Percentiles rank a stretch among this genome's conserved stretches.
Conservation (phyloP, 2,329 filamentous ascomycete genomes). For the Penicillium sp. region DNA sequence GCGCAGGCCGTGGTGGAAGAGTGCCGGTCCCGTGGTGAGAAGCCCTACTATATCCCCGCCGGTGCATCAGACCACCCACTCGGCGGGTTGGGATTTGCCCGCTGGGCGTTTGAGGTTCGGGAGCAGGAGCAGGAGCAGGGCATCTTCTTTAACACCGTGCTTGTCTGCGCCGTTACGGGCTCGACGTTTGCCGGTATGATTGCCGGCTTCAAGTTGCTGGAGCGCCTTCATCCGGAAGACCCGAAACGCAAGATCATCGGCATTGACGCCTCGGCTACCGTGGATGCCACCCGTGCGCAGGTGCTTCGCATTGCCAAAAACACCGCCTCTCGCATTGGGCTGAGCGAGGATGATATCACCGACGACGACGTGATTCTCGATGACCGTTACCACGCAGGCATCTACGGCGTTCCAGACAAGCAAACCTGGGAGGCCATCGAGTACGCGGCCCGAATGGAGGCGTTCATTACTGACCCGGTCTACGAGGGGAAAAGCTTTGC, state of each 20-base stretch:
- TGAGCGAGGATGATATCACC: slow-evolving; percentile 59
- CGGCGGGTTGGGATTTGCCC: slow-evolving; percentile 67
- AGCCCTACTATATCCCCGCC: slow-evolving; percentile 70
- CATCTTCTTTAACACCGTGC: slow-evolving; percentile 64
- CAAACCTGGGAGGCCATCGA: slow-evolving; percentile 66
- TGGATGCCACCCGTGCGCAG: slow-evolving; percentile 62
- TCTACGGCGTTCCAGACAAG: slow-evolving; percentile 66
- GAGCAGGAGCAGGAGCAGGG: slow-evolving; percentile 61
- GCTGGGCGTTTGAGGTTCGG: slow-evolving; percentile 68
- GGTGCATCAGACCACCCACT: slow-evolving; percentile 69
- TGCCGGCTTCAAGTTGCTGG: slow-evolving; percentile 66
- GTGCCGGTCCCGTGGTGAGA: slow-evolving; percentile 53
- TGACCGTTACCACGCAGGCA: slow-evolving; percentile 63
- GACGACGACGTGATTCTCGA: slow-evolving; percentile 63
- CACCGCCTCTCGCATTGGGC: slow-evolving; percentile 63
- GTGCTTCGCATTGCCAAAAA: slow-evolving; percentile 64
- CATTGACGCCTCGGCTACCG: slow-evolving; percentile 63
- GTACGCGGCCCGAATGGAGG: slow-evolving; percentile 66
- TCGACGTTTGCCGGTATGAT: slow-evolving; percentile 70
- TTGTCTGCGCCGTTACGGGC: slow-evolving; percentile 71
- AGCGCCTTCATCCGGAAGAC: slow-evolving; percentile 45
- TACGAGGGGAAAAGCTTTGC: slow-evolving; percentile 75
- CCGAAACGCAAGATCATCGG: slow-evolving; percentile 60
- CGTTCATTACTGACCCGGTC: slow-evolving; percentile 71
- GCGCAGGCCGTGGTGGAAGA: slow-evolving; percentile 56